Percentiles rank a stretch among this genome's conserved stretches.
These are phyloP conservation scores for Clavispora phyllophila DNA, from an alignment of 805 yeast species.

Conservation along the genomic window DNA sequence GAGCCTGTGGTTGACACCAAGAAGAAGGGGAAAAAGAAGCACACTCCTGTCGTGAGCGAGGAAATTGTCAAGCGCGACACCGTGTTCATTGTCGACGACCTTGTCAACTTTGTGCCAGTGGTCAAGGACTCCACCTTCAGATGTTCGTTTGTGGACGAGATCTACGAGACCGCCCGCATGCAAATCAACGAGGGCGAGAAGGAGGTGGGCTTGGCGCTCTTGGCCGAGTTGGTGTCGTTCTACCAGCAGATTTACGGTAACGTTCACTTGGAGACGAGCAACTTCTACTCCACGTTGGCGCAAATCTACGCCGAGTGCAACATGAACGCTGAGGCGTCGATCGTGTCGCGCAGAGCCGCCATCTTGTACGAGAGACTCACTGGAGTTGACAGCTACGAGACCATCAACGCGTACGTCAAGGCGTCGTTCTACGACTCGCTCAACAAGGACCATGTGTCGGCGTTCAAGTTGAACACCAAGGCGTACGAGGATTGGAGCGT, in stretches of 20 bases:
- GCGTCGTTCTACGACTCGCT: slow-evolving; percentile 68
- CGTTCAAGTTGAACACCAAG: slow-evolving; percentile 58
- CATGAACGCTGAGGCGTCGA: slow-evolving; percentile 53
- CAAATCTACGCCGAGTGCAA: slow-evolving; percentile 61
- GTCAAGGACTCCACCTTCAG: slow-evolving; percentile 66
- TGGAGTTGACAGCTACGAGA: slow-evolving; percentile 79
- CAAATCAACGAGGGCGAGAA: slow-evolving; percentile 37
- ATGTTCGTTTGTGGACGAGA: slow-evolving; percentile 67
- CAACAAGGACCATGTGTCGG: slow-evolving; percentile 52
- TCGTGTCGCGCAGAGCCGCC: slow-evolving; percentile 62
- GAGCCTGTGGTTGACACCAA: slow-evolving; percentile 11
- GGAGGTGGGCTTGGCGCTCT: slow-evolving; percentile 56
- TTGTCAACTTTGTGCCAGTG: slow-evolving; percentile 67
- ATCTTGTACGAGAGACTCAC: slow-evolving; percentile 70
- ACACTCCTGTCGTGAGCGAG: slow-evolving; percentile 6
- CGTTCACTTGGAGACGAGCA: slow-evolving; percentile 75
- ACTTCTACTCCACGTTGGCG: slow-evolving; percentile 60
- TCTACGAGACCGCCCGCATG: slow-evolving; percentile 58
- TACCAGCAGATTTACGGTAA: slow-evolving; percentile 81
- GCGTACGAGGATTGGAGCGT: slow-evolving; percentile 55
- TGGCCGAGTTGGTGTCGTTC: slow-evolving; percentile 65
- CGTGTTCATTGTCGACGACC: slow-evolving; percentile 56
- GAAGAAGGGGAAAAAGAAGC: slow-evolving; percentile 22
- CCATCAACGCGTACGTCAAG: slow-evolving; percentile 66
- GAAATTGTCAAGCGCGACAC: slow-evolving; percentile 22